Evolutionary conservation across 129 eudicot genomes (phyloP).

Genomic region (Deinandra increscens): DNA sequence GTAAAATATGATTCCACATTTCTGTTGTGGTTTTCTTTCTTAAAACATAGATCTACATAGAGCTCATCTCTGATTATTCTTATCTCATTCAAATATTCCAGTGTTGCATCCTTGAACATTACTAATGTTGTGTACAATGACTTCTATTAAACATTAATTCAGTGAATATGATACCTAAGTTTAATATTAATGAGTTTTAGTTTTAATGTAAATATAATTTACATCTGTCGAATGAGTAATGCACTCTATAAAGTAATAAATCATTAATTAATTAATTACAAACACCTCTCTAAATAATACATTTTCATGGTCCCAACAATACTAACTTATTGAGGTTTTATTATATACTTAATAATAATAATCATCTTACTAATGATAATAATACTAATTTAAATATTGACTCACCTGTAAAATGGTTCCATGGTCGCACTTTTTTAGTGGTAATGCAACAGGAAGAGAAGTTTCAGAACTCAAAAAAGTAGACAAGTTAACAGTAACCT

Average conservation of each 20-base stretch:
- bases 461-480: constrained; percentile 46
- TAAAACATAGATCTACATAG: neutral
- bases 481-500: constrained; percentile 59
- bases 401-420: constrained; percentile 70
- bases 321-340: neutral
- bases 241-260: neutral
- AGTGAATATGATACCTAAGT: neutral
- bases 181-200: neutral
- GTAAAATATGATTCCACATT: neutral
- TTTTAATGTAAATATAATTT: neutral
- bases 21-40: neutral
- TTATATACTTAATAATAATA: neutral
- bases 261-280: neutral
- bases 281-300: neutral
- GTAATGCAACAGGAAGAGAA: constrained; percentile 54
- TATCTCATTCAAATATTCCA: neutral
- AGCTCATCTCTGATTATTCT: neutral
- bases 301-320: constrained; percentile 3
- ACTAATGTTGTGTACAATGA: neutral
- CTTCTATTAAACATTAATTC: neutral
- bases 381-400: neutral
- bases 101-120: neutral
- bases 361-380: neutral
- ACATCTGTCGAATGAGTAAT: neutral
- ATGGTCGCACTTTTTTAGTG: constrained; percentile 54